Base-by-base conservation (phyloP, 1,284 basidiomycete species). In the Stygiomarasmius scandens region DNA sequence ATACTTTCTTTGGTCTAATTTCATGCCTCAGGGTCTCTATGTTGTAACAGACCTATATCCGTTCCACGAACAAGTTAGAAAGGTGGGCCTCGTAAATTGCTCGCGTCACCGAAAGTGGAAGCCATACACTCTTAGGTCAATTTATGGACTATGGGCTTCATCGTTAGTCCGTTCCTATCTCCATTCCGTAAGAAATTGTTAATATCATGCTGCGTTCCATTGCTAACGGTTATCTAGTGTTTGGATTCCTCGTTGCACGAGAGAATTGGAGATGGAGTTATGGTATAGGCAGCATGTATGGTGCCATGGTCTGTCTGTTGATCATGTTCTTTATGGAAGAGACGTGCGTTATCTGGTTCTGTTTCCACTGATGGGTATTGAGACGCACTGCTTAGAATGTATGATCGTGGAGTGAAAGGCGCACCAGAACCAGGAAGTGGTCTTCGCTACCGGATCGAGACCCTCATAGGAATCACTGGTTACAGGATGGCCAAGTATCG, bases 181-280 rank as follows among this genome's bases (percentile, higher is more conserved):
- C 84, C 86, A 0, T 86, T 54, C 66, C 29, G 29, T 32, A 12
- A 32, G 29, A 6, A 32, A 12, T 32, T 43, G 24, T 47, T 23
- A 54, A 24, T 19, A 19, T 29, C 36, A 10, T 72, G 79, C 3
- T 80, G 84, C 0, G 84, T 85, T 70, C 63, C 84, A 29, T 83
- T 81, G 0, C 85, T 85, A 32, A 32, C 12, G 29, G 12, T 12
- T 32, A 12, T 12, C 29, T 32, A 63, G 70, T 77, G 1, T 83
- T 87, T 60, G 86, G 86, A 0, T 87, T 86, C 67, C 71, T 87
- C 22, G 82, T 83, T 41, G 84, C 84, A 2, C 74, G 81, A 2
- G 73, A 75, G 50, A 78, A 69, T 52, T 90, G 86, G 85, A 73
- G 87, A 44, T 92, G 89, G 88, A 78, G 86, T 3, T 91, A 90